Conservation (phyloP, 148 eudicot genomes). For the Beta vulgaris region DNA sequence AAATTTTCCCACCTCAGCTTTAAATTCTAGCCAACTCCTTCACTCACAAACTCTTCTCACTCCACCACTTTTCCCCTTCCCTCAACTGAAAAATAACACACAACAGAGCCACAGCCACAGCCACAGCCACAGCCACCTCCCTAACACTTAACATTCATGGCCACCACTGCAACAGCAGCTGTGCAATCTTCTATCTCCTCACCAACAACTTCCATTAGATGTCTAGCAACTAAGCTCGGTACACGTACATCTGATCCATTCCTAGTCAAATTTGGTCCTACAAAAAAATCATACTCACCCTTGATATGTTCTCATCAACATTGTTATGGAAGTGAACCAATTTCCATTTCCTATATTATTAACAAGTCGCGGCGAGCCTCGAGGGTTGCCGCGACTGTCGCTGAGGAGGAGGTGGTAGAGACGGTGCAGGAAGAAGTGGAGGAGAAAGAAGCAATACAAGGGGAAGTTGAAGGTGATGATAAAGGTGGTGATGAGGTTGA, state of each 20-base stretch:
- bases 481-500: conserved; percentile 15
- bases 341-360: conserved; percentile 7
- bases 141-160: conserved; percentile 36
- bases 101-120: background rate
- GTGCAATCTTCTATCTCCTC: conserved; percentile 46
- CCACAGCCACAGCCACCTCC: background rate
- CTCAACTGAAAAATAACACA: background rate
- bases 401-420: conserved; percentile 35
- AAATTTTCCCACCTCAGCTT: background rate
- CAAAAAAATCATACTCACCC: conserved; percentile 26
- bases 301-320: conserved; percentile 11
- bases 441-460: conserved; percentile 10
- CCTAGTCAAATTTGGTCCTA: conserved; percentile 20
- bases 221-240: conserved; percentile 24
- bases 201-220: conserved; percentile 35
- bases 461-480: background rate
- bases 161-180: conserved; percentile 43
- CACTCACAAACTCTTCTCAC: background rate
- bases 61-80: background rate
- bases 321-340: conserved; percentile 23
- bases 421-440: conserved; percentile 23
- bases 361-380: conserved; percentile 36
- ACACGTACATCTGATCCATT: conserved; percentile 21
- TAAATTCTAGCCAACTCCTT: background rate
- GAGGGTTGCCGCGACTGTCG: conserved; percentile 47